Percentiles rank a stretch among this genome's conserved stretches.
Evolutionary conservation across 73 alveolate genomes (phyloP).

Genomic region (Effrenium voratum): DNA sequence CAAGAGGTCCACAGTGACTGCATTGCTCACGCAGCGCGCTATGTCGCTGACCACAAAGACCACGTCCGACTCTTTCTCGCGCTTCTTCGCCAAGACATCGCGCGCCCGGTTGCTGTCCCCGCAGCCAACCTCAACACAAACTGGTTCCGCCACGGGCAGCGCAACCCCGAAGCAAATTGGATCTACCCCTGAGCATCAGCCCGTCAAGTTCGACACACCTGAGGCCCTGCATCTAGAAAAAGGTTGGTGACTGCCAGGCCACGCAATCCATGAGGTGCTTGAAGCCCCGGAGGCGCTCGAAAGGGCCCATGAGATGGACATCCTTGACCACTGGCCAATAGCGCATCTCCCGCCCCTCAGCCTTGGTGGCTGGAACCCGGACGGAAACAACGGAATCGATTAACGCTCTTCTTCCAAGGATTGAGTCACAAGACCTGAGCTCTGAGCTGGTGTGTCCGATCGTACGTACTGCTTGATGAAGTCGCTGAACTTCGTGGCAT

Average conservation of each 20-base stretch:
- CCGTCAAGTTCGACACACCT: background rate
- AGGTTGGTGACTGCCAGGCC: background rate
- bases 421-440: background rate
- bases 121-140: background rate
- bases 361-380: background rate
- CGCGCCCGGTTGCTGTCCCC: conserved; percentile 17
- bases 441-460: background rate
- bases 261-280: background rate
- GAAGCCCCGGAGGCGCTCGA: conserved; percentile 1
- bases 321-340: background rate
- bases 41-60: background rate
- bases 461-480: background rate
- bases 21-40: background rate
- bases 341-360: background rate
- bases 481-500: background rate
- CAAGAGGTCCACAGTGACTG: background rate
- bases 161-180: background rate
- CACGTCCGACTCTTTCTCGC: background rate
- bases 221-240: background rate
- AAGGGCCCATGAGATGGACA: background rate
- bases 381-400: background rate
- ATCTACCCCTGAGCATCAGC: too few species aligned
- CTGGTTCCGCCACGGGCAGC: background rate
- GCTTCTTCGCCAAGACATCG: background rate
- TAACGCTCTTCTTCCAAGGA: background rate